Evolutionary conservation across 768 basidiomycete species (phyloP).

Genomic region (Botryobasidium botryosum): DNA sequence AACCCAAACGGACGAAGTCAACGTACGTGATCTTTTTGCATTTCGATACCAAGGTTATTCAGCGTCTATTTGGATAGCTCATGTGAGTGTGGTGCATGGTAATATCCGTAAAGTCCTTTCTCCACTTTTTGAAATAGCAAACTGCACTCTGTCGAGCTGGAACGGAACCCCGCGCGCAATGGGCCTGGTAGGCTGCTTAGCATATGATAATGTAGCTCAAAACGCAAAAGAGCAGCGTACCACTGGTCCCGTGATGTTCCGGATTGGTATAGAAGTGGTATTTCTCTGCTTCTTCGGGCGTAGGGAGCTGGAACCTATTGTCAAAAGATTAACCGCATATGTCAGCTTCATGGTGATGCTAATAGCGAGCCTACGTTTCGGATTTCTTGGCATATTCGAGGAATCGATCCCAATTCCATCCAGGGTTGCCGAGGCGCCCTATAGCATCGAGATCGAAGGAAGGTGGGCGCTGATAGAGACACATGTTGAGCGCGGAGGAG

Average conservation of each 20-base stretch:
- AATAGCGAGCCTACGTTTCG: too few species aligned
- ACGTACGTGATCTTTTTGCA: constrained; percentile 5
- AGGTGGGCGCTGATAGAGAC: background rate
- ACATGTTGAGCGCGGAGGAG: constrained; percentile 7
- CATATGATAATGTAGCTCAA: constrained; percentile 1
- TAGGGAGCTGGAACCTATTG: too few species aligned
- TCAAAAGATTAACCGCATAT: too few species aligned
- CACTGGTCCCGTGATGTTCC: constrained; percentile 9
- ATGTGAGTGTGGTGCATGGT: background rate
- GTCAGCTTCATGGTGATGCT: too few species aligned
- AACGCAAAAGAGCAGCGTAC: constrained; percentile 3
- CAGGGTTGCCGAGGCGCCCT: background rate
- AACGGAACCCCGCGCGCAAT: constrained; percentile 9
- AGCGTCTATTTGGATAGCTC: too few species aligned
- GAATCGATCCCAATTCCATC: constrained; percentile 3
- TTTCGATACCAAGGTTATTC: constrained; percentile 8
- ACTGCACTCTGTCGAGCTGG: constrained; percentile 5
- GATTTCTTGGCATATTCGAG: constrained; percentile 6
- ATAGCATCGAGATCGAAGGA: background rate
- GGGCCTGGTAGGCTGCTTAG: constrained; percentile 4
- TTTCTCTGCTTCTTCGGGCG: too few species aligned
- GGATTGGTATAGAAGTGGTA: too few species aligned
- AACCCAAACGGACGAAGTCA: too few species aligned
- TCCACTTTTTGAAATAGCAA: background rate
- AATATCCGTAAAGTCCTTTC: too few species aligned